Conservation (phyloP, 2,329 filamentous ascomycete species). For the Saccharata proteae region DNA sequence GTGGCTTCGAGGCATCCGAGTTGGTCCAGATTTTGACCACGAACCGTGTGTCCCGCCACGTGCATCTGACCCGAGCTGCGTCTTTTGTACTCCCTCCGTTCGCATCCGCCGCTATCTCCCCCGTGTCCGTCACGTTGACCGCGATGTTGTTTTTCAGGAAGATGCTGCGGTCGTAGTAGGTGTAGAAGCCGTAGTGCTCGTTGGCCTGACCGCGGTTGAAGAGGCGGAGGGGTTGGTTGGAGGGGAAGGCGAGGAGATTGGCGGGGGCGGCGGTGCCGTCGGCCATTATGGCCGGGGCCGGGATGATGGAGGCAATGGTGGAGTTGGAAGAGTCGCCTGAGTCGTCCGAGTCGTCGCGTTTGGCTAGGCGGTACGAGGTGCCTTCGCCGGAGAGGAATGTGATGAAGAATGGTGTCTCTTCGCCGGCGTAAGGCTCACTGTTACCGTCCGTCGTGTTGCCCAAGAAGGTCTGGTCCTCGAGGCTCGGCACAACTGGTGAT, state of each 20-base stretch:
- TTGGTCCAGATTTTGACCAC: constrained; percentile 51
- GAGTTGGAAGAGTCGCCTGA: constrained; percentile 9
- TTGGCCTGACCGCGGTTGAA: constrained; percentile 69
- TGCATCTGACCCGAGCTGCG: constrained; percentile 39
- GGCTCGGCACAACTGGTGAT: constrained; percentile 45
- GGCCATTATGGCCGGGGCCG: constrained; percentile 47
- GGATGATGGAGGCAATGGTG: constrained; percentile 45
- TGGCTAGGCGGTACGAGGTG: constrained; percentile 19
- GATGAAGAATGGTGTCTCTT: constrained; percentile 81
- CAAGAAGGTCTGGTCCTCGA: constrained; percentile 65
- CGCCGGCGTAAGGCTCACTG: constrained; percentile 60
- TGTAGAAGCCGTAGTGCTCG: constrained; percentile 92
- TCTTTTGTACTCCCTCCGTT: constrained; percentile 38
- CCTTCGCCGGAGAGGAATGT: constrained; percentile 45
- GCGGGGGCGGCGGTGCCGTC: constrained; percentile 66
- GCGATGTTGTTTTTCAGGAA: constrained; percentile 56
- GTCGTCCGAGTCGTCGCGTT: constrained; percentile 19
- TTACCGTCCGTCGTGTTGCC: constrained; percentile 76
- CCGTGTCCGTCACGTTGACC: constrained; percentile 24
- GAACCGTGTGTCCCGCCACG: constrained; percentile 50
- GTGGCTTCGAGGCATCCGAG: constrained; percentile 26
- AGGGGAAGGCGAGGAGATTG: constrained; percentile 56
- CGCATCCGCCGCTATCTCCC: constrained; percentile 31
- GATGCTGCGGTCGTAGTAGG: constrained; percentile 77
- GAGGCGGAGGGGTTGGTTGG: constrained; percentile 65